Base-by-base conservation (phyloP, 2,329 filamentous ascomycete species). In the Sporothrix schenckii region DNA sequence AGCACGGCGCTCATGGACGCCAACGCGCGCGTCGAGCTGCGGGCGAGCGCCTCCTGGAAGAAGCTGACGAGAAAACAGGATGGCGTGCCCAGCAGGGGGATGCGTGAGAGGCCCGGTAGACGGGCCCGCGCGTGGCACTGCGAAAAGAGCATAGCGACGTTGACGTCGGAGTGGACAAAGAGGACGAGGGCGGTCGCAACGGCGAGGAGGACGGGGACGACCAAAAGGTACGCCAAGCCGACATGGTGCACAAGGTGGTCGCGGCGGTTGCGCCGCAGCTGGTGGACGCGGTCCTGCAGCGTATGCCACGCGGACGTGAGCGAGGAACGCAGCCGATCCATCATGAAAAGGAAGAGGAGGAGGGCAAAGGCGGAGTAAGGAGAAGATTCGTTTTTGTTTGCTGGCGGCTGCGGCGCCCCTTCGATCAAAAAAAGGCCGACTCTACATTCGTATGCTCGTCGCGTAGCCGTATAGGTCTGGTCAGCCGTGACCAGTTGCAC, bases 61-160 rank as follows among this genome's bases (percentile, higher is more conserved):
- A 85, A 85, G 79, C 81, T 82, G 75, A 85, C 78, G 70, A 85
- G 76, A 76, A 84, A 86, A 77, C 85, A 87, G 39, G 79, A 71
- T 19, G 83, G 81, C 1, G 83, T 78, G 50, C 83, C 83, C 30
- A 86, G 68, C 56, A 82, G 71, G 6, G 83, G 83, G 2, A 84
- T 75, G n/a, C 76, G 80, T 60, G 81, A 82, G 27, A 87, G 75
- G 13, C 5, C n/a, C 13, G 82, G 83, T 27, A 86, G 75, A 19
- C 81, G 82, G 10, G 83, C 77, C 71, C 77, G 82, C 1, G 85
- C 79, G 75, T 85, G 82, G 77, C 85, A 87, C 74, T 86, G 84
- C 56, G 83, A 85, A 78, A 82, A 86, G 71, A 87, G 83, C 72
- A 85, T 78, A 21, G 83, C 81, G 69, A 82, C 78, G 79, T 86